These are phyloP conservation scores for Gastrolobium bilobum DNA, from an alignment of 306 rosid genomes.

Conservation along the genomic window DNA sequence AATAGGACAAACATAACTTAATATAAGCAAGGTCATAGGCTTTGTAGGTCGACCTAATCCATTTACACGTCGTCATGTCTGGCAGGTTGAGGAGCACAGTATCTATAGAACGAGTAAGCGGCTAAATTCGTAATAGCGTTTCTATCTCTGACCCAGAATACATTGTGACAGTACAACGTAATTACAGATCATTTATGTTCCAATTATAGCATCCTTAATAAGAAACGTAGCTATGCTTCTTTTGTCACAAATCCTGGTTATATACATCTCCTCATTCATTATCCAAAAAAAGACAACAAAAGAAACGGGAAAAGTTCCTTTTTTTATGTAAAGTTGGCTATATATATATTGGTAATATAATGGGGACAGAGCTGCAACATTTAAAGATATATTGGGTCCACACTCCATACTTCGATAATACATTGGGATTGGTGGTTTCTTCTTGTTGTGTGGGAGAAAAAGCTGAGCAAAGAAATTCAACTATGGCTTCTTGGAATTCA, in stretches of 20 bases:
- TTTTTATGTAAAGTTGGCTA: background rate
- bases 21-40: too few relatives aligned
- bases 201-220: background rate
- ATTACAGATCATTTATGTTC: background rate
- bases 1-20: too few relatives aligned
- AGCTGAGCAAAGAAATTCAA: constrained; percentile 2
- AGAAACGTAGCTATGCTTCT: background rate
- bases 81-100: background rate
- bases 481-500: constrained; percentile 87
- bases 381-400: background rate
- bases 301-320: background rate
- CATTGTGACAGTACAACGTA: background rate
- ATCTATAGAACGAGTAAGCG: background rate
- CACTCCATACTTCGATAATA: background rate
- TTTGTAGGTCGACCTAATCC: too few relatives aligned
- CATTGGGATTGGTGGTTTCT: background rate
- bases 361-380: background rate
- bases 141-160: background rate
- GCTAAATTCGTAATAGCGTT: background rate
- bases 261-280: constrained; percentile 10
- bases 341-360: background rate
- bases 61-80: background rate
- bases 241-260: constrained; percentile 35
- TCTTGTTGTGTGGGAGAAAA: background rate
- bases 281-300: background rate